These are phyloP conservation scores for Nemania abortiva DNA, from an alignment of 2,329 filamentous ascomycete genomes.

Conservation along the genomic window DNA sequence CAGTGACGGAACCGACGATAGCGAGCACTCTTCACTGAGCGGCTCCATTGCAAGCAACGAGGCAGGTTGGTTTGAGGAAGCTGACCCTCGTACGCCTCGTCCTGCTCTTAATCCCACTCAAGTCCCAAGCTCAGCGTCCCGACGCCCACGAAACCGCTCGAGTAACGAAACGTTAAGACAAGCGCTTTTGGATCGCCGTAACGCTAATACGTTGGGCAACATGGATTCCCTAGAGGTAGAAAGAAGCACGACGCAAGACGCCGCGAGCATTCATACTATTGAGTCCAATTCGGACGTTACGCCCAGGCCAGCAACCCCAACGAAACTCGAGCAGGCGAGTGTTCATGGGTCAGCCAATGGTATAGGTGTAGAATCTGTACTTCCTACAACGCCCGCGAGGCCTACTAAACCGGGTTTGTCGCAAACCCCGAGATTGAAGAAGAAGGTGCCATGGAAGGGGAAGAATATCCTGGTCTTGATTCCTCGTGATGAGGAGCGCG, in stretches of 20 bases:
- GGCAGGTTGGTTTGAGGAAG: constrained; percentile 62
- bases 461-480: constrained; percentile 80
- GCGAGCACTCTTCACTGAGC: constrained; percentile 81
- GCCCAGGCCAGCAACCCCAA: constrained; percentile 51
- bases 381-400: constrained; percentile 48
- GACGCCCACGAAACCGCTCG: constrained; percentile 61
- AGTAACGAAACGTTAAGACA: constrained; percentile 69
- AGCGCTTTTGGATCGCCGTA: constrained; percentile 48
- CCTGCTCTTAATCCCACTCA: constrained; percentile 53
- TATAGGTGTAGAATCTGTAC: constrained; percentile 37
- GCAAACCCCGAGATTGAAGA: constrained; percentile 71
- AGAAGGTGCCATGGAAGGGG: constrained; percentile 79
- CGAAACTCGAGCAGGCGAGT: constrained; percentile 49
- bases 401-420: constrained; percentile 55
- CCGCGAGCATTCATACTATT: constrained; percentile 47
- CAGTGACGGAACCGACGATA: constrained; percentile 80
- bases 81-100: constrained; percentile 62
- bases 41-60: constrained; percentile 68
- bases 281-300: constrained; percentile 47
- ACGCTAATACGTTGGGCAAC: constrained; percentile 37
- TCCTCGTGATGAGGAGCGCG: constrained; percentile 75
- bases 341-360: constrained; percentile 47
- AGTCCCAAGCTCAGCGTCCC: constrained; percentile 47
- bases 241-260: constrained; percentile 43
- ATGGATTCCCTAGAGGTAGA: constrained; percentile 48